These are phyloP conservation scores for Fallopia convolvulus DNA, from an alignment of 148 eudicot species.

Conservation along the genomic window DNA sequence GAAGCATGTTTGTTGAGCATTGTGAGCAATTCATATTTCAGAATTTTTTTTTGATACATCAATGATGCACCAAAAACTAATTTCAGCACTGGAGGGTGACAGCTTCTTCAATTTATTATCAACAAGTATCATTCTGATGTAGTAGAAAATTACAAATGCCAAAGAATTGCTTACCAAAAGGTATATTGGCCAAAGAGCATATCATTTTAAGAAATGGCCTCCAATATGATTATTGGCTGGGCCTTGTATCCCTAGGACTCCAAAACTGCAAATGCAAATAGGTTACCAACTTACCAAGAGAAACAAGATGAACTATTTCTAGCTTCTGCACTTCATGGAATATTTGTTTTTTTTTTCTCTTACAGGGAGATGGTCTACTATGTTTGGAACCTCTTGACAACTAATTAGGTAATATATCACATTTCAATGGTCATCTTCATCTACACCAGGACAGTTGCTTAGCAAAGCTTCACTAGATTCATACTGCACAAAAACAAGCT, in stretches of 20 bases:
- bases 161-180: not conserved
- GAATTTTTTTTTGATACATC: not conserved
- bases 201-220: not conserved
- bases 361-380: not conserved
- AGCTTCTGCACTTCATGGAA: not conserved
- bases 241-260: not conserved
- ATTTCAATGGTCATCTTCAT: constrained; percentile 77
- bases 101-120: not conserved
- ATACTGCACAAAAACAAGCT: constrained; percentile 40
- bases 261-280: not conserved
- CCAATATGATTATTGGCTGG: not conserved
- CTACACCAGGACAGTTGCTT: constrained; percentile 61
- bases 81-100: not conserved
- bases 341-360: not conserved
- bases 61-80: not conserved
- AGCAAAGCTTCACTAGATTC: constrained; percentile 66
- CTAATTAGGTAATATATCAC: not conserved
- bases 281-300: not conserved
- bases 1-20: not conserved
- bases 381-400: not conserved
- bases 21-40: not conserved
- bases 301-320: not conserved
- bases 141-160: not conserved
- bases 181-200: constrained; percentile 1
- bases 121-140: not conserved